Evolutionary conservation across 192 early-diverging fungal genomes (phyloP).

Genomic region (Mortierella alpina): DNA sequence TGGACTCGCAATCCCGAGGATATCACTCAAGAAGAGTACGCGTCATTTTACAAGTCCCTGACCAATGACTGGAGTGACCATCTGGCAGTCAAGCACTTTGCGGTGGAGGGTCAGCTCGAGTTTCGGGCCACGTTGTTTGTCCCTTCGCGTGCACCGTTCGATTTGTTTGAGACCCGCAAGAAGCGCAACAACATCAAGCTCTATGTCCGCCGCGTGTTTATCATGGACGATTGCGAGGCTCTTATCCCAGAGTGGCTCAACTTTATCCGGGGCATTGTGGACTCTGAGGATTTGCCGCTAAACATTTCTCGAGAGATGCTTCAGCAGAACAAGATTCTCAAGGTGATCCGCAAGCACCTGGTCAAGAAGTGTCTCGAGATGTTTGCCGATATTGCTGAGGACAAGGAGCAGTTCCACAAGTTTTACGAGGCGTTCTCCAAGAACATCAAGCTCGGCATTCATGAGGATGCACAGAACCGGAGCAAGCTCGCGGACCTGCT

Average conservation of each 20-base stretch:
- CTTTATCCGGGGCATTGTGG: conserved; percentile 99
- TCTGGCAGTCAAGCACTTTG: conserved; percentile 98
- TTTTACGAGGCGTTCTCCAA: conserved; percentile 99
- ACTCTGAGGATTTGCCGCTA: conserved; percentile 99
- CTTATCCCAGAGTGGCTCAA: conserved; percentile 99
- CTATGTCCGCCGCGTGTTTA: conserved; percentile 99
- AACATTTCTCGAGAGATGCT: conserved; percentile 99
- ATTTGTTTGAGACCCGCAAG: conserved; percentile 98
- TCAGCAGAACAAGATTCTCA: conserved; percentile 99
- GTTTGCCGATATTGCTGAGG: conserved; percentile 96
- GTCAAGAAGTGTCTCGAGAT: conserved; percentile 99
- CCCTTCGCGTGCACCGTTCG: conserved; percentile 96
- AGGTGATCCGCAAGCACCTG: conserved; percentile 99
- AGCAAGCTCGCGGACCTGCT: conserved; percentile 96
- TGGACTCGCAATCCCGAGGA: conserved; percentile 99
- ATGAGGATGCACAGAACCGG: conserved; percentile 98
- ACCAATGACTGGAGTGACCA: conserved; percentile 99
- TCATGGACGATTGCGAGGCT: conserved; percentile 99
- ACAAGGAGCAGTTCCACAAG: conserved; percentile 98
- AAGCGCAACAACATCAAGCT: conserved; percentile 99
- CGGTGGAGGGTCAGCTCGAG: conserved; percentile 98
- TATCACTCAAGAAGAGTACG: conserved; percentile 96
- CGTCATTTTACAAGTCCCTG: conserved; percentile 97
- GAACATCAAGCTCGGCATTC: conserved; percentile 99
- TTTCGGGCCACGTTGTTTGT: conserved; percentile 99